phyloP scores from a whole-genome alignment of 768 basidiomycete species.

The Xerocomellus dryophilus region DNA sequence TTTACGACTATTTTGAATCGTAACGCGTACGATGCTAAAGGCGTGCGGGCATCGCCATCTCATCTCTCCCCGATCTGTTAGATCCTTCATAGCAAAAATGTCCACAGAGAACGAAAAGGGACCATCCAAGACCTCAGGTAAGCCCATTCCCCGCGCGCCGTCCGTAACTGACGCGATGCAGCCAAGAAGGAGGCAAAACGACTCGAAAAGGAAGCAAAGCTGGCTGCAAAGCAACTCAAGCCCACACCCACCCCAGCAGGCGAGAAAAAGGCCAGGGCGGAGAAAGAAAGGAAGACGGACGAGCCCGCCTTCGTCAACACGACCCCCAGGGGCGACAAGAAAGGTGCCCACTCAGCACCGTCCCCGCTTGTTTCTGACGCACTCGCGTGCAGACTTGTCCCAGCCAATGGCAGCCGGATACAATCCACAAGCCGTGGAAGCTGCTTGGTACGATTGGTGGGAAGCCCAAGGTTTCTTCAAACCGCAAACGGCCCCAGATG shows the following conservation, averaged over 20 bases:
- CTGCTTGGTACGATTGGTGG: conserved; percentile 99
- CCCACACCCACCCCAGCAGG: conserved; percentile 37
- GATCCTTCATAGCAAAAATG: conserved; percentile 4
- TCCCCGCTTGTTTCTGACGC: not conserved
- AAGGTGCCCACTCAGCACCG: conserved; percentile 50
- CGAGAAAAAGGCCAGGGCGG: conserved; percentile 73
- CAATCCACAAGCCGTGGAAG: conserved; percentile 91
- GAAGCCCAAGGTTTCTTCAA: conserved; percentile 84
- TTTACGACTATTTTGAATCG: too few relatives aligned
- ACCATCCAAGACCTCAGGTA: conserved; percentile 43
- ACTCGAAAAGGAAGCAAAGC: conserved; percentile 74
- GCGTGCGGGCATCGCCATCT: conserved; percentile 14
- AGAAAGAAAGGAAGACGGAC: conserved; percentile 70
- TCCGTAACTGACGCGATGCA: conserved; percentile 25
- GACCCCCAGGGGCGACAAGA: conserved; percentile 90
- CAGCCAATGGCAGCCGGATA: conserved; percentile 90
- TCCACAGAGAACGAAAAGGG: not conserved
- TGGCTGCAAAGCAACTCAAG: conserved; percentile 61
- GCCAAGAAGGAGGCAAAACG: conserved; percentile 87
- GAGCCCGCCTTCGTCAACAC: conserved; percentile 81
- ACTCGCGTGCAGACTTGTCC: conserved; percentile 59
- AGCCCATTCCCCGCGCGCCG: conserved; percentile 3
- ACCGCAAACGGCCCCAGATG: conserved; percentile 60
- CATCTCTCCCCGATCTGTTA: not conserved
- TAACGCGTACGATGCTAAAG: conserved; percentile 20